Base-by-base conservation (phyloP, 495 filamentous ascomycete species). In the Trichoderma reesei region DNA sequence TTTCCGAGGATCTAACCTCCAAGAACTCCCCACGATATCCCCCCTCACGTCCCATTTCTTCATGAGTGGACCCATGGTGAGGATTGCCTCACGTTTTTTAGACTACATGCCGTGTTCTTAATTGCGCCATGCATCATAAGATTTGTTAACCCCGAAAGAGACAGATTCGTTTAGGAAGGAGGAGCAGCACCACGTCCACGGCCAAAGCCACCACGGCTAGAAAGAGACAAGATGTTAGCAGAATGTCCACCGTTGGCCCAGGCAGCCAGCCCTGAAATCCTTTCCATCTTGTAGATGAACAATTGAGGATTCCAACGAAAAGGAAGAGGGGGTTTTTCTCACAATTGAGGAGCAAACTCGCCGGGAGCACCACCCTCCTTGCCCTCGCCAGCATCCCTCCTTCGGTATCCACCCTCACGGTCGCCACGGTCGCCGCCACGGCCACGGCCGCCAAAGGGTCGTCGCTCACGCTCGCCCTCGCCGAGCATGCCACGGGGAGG, bases 401-500 rank as follows among this genome's bases (percentile, higher is more conserved):
- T 82, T 73, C 93, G 80, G 83, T 96, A 96, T 70, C 90, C 93
- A 76, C 92, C 92, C 82, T 95, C 91, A 76, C 91, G 89, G 76
- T 91, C 88, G 65, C 82, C 79, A 61, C 76, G 76, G 65, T 79
- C 80, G 60, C 82, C 79, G 62, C 80, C 78, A 72, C 86, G 82
- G 68, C 85, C 82, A 72, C 82, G 81, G 68, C 81, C 79, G 71
- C 26, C 26, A 26, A 79, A 80, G 63, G 81, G 82, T 79, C 88
- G 87, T 75, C 90, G 84, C 77, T 91, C 89, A 65, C 78, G 74
- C 71, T 92, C 89, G 75, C 96, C 94, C 78, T 89, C 92, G 74
- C 93, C 91, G 83, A 97, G 86, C 94, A 98, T 97, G 72, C 94
- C 94, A 72, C 93, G 91, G 70, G 94, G 94, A 73, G 95, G 95